Evolutionary conservation across 441 rosid genomes (phyloP), one percentile per base, ranked within the genome.

Genomic region (Populus hybrid): DNA sequence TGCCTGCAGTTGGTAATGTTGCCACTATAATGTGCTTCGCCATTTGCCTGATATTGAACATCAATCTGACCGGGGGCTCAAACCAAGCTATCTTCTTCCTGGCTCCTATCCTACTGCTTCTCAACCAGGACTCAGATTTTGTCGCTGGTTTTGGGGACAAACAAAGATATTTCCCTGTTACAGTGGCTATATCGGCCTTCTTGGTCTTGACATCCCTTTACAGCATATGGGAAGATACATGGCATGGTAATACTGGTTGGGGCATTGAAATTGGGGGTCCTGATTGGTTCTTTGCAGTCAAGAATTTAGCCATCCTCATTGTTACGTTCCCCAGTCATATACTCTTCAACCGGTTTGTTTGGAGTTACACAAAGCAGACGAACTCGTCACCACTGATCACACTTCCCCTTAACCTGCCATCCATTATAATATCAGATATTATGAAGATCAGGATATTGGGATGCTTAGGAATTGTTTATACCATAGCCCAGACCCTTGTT

Each of bases 161-260:
- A 78, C 99, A 96, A 80, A 94, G 99, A 85, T 96, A 96, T 75
- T 96, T 96, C 90, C 99, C 99, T 2, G 98, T 96, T 28, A 82
- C 90, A 23, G 85, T 84, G 42, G 95, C 87, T 18, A 90, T 96
- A 86, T 91, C 98, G 3, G 87, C 89, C 23, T 94, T 91, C 82
- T 84, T 94, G 84, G 91, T 92, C 21, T 80, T 91, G 83, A 91
- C 96, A 12, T 65, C 94, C 73, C 75, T 94, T 7, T 90, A 89
- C 83, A 76, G 82, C 86, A 87, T 94, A 77, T 91, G 93, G 95
- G 98, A 94, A 84, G 98, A 94, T 70, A 86, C 91, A 24, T 92
- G 98, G 99, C 92, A 94, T 70, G 98, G 98, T 57, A 91, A 90
- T 81, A 61, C 87, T 1, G 98, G 98, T n/a, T 94, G 98, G 99